Percentiles rank a stretch among this genome's conserved stretches.
These are phyloP conservation scores for Ceratobasidium sp. DNA, from an alignment of 1,284 basidiomycete genomes.

Conservation along the genomic window DNA sequence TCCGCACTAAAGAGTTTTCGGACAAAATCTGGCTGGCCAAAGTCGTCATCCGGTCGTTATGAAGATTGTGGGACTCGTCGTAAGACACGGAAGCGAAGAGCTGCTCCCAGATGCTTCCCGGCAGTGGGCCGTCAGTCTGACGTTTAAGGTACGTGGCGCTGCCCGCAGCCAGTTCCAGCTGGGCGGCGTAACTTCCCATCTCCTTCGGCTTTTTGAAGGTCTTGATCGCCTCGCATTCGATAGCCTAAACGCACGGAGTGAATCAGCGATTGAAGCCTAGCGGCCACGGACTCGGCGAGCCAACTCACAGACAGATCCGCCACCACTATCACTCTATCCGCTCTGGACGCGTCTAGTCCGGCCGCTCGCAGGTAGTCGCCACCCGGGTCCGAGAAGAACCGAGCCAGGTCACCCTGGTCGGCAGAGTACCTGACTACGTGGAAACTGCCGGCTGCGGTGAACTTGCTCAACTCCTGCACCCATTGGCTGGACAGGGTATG, in stretches of 20 bases:
- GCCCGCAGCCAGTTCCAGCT: no score
- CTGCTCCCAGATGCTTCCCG: background rate
- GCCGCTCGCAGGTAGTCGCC: background rate
- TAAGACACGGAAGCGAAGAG: background rate
- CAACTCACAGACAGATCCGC: no score
- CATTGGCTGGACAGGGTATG: constrained; percentile 16
- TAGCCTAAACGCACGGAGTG: no score
- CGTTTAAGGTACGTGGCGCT: no score
- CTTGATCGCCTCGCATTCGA: no score
- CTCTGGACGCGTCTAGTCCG: no score
- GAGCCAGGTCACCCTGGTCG: background rate
- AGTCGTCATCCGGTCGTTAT: background rate
- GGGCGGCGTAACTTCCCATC: no score
- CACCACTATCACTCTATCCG: no score
- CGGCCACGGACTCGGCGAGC: no score
- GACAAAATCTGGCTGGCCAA: background rate
- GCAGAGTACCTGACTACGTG: background rate
- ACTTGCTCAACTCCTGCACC: background rate
- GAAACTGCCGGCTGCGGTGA: constrained; percentile 20
- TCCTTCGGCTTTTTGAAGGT: no score
- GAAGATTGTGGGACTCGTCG: constrained; percentile 24
- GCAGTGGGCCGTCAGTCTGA: no score
- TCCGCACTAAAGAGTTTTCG: background rate
- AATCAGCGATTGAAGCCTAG: no score
- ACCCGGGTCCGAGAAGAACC: background rate